A percentile compares a stretch with the other conserved stretches of the same genome.
phyloP scores from a whole-genome alignment of 768 basidiomycete species.

The Flagelloscypha sp. region DNA sequence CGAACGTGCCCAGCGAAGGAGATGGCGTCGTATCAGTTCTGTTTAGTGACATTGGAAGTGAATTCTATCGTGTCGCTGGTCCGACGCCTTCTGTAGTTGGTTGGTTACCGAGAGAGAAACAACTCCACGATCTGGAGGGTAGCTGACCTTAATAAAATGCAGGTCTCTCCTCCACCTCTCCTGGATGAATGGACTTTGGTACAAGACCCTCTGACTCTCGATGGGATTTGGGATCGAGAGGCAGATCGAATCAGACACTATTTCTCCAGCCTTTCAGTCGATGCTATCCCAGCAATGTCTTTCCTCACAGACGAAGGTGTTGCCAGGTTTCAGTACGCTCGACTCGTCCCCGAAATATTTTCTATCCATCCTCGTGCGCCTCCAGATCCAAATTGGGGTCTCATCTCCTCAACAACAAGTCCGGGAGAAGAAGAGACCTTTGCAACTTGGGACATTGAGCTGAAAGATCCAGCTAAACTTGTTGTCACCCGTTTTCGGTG shows the following conservation, averaged over 20 bases:
- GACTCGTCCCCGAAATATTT: slow-evolving; percentile 22
- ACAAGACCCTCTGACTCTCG: slow-evolving; percentile 29
- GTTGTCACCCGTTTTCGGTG: slow-evolving; percentile 36
- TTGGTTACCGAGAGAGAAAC: slow-evolving; percentile 36
- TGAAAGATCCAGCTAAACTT: slow-evolving; percentile 25
- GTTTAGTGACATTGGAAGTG: slow-evolving; percentile 44
- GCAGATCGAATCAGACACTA: slow-evolving; percentile 16
- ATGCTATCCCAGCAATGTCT: no score
- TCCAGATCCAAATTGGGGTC: slow-evolving; percentile 23
- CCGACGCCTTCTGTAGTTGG: slow-evolving; percentile 26
- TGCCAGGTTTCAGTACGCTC: slow-evolving; percentile 33
- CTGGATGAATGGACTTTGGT: slow-evolving; percentile 8
- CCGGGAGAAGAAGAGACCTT: slow-evolving; percentile 14
- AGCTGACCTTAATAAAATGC: slow-evolving; percentile 24
- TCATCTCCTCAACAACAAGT: slow-evolving; percentile 11
- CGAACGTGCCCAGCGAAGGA: slow-evolving; percentile 25
- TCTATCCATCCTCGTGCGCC: slow-evolving; percentile 10
- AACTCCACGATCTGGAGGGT: slow-evolving; percentile 29
- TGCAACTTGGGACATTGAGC: slow-evolving; percentile 40
- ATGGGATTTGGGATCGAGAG: slow-evolving; percentile 29
- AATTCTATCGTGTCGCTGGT: slow-evolving; percentile 37
- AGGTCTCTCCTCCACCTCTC: no score
- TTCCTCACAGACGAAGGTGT: slow-evolving; percentile 41
- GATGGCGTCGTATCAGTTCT: slow-evolving; percentile 40
- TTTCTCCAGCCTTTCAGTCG: no score